A percentile compares a stretch with the other conserved stretches of the same genome.
Evolutionary conservation across 1,284 basidiomycete genomes (phyloP).

Genomic region (Cryptococcus wingfieldii): DNA sequence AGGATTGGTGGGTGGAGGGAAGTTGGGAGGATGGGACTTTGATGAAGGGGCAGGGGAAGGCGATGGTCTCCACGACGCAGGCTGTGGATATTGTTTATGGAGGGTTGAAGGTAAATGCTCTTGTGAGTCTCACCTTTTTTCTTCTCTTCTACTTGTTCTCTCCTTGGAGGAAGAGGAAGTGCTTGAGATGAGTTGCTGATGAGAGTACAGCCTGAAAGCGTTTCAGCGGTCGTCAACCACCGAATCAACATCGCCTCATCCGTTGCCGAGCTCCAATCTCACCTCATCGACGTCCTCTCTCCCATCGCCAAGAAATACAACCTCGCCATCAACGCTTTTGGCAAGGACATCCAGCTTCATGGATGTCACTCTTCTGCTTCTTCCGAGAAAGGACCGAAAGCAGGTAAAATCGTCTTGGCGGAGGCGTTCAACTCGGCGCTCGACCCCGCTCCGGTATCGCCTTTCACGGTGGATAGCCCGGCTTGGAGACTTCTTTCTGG

Average conservation of each 20-base stretch:
- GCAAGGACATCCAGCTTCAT: slow-evolving; percentile 21
- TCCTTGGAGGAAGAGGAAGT: background rate
- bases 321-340: slow-evolving; percentile 39
- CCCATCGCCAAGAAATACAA: slow-evolving; percentile 36
- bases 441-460: slow-evolving; percentile 44
- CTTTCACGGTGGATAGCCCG: slow-evolving; percentile 30
- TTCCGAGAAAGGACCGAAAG: slow-evolving; percentile 14
- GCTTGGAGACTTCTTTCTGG: slow-evolving; percentile 41
- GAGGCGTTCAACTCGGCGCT: slow-evolving; percentile 37
- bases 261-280: slow-evolving; percentile 31
- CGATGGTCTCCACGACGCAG: slow-evolving; percentile 41
- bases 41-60: slow-evolving; percentile 19
- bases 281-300: slow-evolving; percentile 26
- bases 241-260: slow-evolving; percentile 40
- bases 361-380: slow-evolving; percentile 13
- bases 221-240: slow-evolving; percentile 41
- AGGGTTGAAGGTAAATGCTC: slow-evolving; percentile 45
- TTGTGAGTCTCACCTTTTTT: slow-evolving; percentile 14
- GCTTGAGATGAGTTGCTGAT: background rate
- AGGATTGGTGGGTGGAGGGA: slow-evolving; percentile 24
- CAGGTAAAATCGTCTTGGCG: slow-evolving; percentile 29
- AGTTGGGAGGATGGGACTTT: slow-evolving; percentile 20
- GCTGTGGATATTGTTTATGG: slow-evolving; percentile 44
- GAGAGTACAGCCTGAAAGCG: slow-evolving; percentile 32
- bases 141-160: too few relatives aligned